Percentiles rank a stretch among this genome's conserved stretches.
Conservation (phyloP, 352 stramenopile genomes). For the Pythium rishiriense region DNA sequence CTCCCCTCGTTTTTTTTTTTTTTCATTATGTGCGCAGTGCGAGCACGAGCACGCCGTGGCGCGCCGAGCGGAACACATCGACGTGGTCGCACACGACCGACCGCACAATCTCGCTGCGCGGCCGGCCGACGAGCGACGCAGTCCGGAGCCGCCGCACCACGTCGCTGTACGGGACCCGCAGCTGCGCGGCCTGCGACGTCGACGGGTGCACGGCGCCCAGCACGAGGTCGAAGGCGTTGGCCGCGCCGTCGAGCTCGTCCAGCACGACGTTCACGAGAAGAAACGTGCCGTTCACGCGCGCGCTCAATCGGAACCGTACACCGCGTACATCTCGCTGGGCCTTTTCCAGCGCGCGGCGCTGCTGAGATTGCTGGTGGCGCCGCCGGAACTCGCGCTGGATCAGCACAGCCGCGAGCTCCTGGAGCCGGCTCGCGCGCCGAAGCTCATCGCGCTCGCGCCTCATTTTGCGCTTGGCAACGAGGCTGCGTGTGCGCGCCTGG, state of each 20-base stretch:
- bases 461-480: constrained; percentile 19
- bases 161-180: constrained; percentile 25
- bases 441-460: constrained; percentile 16
- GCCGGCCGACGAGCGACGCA: neutral
- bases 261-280: constrained; percentile 26
- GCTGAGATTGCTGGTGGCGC: constrained; percentile 9
- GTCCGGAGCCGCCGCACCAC: constrained; percentile 9
- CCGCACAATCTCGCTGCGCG: constrained; percentile 24
- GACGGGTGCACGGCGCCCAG: constrained; percentile 29
- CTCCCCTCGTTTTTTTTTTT: too few species aligned
- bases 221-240: constrained; percentile 29
- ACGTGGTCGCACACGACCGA: constrained; percentile 30
- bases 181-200: constrained; percentile 14
- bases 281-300: constrained; percentile 33
- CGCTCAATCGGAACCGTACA: constrained; percentile 25
- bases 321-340: constrained; percentile 18
- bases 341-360: constrained; percentile 1
- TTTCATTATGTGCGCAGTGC: too few species aligned
- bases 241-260: constrained; percentile 30
- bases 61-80: constrained; percentile 36
- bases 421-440: constrained; percentile 17
- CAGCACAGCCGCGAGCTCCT: constrained; percentile 30
- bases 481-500: constrained; percentile 14
- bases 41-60: constrained; percentile 35
- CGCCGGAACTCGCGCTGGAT: constrained; percentile 34